phyloP scores from a whole-genome alignment of 768 basidiomycete species.

The Lentinula raphanica region DNA sequence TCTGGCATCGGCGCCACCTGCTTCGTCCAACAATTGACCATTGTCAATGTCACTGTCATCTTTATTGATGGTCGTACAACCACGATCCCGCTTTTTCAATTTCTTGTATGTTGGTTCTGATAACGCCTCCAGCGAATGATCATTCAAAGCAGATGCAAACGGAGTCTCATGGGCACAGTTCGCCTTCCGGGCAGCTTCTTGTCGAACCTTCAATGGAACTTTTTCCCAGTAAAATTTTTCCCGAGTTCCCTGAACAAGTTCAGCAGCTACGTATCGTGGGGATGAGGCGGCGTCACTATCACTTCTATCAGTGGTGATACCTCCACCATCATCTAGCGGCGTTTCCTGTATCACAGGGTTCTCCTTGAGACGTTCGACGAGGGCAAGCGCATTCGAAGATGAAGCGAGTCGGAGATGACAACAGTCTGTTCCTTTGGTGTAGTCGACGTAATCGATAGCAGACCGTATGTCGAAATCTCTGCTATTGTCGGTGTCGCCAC shows the following conservation, averaged over 20 bases:
- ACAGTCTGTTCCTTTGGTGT: slow-evolving; percentile 67
- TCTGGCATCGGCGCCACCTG: too few relatives aligned
- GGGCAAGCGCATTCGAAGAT: slow-evolving; percentile 35
- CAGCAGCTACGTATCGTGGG: slow-evolving; percentile 33
- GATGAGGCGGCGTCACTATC: not conserved
- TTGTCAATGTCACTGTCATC: not conserved
- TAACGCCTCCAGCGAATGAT: not conserved
- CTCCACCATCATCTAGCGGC: slow-evolving; percentile 53
- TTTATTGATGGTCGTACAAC: not conserved
- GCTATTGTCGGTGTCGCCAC: not conserved
- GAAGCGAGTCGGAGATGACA: slow-evolving; percentile 69
- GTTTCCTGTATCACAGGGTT: slow-evolving; percentile 34
- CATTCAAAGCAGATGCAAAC: not conserved
- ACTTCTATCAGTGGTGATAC: not conserved
- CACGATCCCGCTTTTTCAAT: not conserved
- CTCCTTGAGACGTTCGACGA: slow-evolving; percentile 41
- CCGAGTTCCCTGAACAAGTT: slow-evolving; percentile 55
- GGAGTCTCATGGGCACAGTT: not conserved
- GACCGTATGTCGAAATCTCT: slow-evolving; percentile 6
- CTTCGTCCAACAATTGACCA: not conserved
- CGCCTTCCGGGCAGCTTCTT: slow-evolving; percentile 41
- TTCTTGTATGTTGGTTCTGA: not conserved
- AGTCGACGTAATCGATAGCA: slow-evolving; percentile 76
- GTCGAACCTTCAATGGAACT: slow-evolving; percentile 67
- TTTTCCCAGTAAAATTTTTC: slow-evolving; percentile 78